phyloP scores from a whole-genome alignment of 768 basidiomycete species.

The Hericium coralloides region DNA sequence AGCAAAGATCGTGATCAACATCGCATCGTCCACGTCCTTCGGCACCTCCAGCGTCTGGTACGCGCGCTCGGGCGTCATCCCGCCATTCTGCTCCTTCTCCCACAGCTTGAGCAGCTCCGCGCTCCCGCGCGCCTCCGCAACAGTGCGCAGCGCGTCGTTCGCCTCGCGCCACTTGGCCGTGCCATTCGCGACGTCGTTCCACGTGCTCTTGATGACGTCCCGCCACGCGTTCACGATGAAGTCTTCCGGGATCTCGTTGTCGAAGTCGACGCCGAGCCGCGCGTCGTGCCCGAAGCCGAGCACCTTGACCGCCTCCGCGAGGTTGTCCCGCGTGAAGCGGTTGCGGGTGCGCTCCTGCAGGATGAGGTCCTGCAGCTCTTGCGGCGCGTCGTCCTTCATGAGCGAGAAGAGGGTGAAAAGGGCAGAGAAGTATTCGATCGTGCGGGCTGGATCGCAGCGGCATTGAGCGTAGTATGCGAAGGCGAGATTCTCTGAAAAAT shows the following conservation, averaged over 20 bases:
- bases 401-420: conserved; percentile 46
- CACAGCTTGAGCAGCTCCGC: conserved; percentile 37
- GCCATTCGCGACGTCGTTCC: conserved; percentile 38
- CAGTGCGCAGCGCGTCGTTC: conserved; percentile 59
- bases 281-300: conserved; percentile 65
- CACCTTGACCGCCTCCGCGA: conserved; percentile 33
- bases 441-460: conserved; percentile 66
- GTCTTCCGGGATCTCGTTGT: conserved; percentile 55
- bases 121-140: conserved; percentile 59
- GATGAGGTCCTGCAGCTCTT: conserved; percentile 47
- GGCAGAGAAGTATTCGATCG: conserved; percentile 53
- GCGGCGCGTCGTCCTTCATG: conserved; percentile 34
- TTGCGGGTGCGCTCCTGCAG: conserved; percentile 53
- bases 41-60: conserved; percentile 65
- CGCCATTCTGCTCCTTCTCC: conserved; percentile 43
- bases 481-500: conserved; percentile 49
- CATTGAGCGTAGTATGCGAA: conserved; percentile 78
- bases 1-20: conserved; percentile 62
- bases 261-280: conserved; percentile 57
- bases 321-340: conserved; percentile 53
- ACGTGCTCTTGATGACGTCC: conserved; percentile 44
- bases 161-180: conserved; percentile 40
- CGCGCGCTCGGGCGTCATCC: conserved; percentile 63
- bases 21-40: conserved; percentile 64
- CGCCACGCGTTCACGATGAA: conserved; percentile 69